phyloP scores from a whole-genome alignment of 177 flowering plant species.

The Tripterygium wilfordii region DNA sequence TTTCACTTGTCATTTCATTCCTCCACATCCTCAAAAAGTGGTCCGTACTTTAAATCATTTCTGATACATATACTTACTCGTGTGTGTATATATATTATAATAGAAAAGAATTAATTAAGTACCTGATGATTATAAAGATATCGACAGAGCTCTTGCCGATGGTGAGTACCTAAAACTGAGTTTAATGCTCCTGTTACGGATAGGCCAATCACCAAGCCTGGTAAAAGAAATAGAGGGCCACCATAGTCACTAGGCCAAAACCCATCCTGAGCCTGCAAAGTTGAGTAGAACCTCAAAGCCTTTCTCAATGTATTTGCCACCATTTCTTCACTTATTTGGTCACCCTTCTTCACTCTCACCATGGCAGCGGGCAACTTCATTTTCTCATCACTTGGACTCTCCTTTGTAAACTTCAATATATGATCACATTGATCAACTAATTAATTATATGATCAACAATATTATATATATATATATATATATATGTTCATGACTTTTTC shows the following conservation, averaged over 20 bases:
- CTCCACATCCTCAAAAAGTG: no score
- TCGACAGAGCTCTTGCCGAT: constrained; percentile 26
- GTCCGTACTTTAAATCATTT: no score
- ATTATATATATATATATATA: no score
- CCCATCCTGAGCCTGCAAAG: constrained; percentile 46
- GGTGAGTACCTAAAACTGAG: constrained; percentile 12
- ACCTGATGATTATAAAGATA: constrained; percentile 41
- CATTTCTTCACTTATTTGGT: constrained; percentile 14
- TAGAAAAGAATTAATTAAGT: constrained; percentile 20
- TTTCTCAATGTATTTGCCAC: constrained; percentile 16
- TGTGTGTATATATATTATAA: no score
- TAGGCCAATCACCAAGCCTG: constrained; percentile 35
- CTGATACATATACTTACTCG: no score
- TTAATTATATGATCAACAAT: no score
- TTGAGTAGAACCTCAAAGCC: constrained; percentile 25
- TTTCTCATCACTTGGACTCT: constrained; percentile 7
- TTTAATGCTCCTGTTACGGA: constrained; percentile 24
- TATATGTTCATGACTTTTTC: no score
- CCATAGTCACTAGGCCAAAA: constrained; percentile 57
- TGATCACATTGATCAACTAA: no score
- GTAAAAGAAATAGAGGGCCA: constrained; percentile 47
- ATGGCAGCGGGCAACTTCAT: background rate
- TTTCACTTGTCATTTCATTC: no score
- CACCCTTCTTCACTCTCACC: constrained; percentile 11
- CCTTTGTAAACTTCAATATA: constrained; percentile 18